These are phyloP conservation scores for Trichosanthes cucumerina DNA, from an alignment of 306 rosid genomes.

Conservation along the genomic window DNA sequence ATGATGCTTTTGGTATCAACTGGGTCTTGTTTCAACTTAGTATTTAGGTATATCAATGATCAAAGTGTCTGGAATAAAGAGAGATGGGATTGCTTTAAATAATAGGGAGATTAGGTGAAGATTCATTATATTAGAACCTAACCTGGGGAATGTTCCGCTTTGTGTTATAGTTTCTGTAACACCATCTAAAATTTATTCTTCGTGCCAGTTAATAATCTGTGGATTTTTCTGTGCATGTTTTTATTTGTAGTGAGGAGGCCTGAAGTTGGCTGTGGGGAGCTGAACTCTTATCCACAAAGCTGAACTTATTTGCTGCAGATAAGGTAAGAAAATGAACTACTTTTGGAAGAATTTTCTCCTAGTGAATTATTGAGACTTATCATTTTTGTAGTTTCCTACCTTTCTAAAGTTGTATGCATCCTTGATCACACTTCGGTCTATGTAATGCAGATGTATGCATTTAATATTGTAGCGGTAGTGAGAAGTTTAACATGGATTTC, in stretches of 20 bases:
- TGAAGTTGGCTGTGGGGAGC: constrained; percentile 5
- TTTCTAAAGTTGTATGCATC: neutral
- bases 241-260: constrained; percentile 1
- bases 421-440: neutral
- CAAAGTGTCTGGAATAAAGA: neutral
- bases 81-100: neutral
- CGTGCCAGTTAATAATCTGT: neutral
- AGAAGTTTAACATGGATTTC: neutral
- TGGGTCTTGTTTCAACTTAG: neutral
- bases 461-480: neutral
- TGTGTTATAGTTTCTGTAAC: neutral
- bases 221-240: neutral
- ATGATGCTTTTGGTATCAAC: neutral
- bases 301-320: neutral
- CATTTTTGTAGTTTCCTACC: neutral
- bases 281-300: neutral
- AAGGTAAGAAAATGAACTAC: constrained; percentile 10
- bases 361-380: neutral
- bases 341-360: neutral
- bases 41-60: neutral
- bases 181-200: neutral
- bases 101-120: neutral
- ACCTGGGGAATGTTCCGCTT: neutral
- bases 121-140: neutral
- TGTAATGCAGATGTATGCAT: neutral